Evolutionary conservation across 345 rosid genomes (phyloP), one percentile per base, ranked within the genome.

Genomic region (Mallotus nudiflorus): DNA sequence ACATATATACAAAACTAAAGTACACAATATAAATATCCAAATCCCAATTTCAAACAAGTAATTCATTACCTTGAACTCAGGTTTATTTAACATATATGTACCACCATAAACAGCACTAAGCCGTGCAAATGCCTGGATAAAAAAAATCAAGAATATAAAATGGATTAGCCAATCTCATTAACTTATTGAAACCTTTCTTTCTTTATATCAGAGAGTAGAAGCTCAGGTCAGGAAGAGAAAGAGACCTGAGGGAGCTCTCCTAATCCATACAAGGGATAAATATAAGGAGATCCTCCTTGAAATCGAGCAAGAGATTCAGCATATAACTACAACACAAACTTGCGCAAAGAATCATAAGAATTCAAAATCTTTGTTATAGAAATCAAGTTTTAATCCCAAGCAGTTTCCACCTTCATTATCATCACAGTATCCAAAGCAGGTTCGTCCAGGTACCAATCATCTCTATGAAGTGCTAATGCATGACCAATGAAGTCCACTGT

Each of bases 1-100:
- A n/a, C n/a, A n/a, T n/a, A n/a, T n/a, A n/a, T n/a, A n/a, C n/a
- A n/a, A n/a, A n/a, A n/a, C n/a, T n/a, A n/a, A n/a, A n/a, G n/a
- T n/a, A n/a, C n/a, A n/a, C n/a, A n/a, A n/a, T n/a, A n/a, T n/a
- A n/a, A n/a, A n/a, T n/a, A n/a, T n/a, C n/a, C n/a, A n/a, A n/a
- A n/a, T n/a, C n/a, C n/a, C n/a, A n/a, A n/a, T n/a, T n/a, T n/a
- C n/a, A n/a, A n/a, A n/a, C n/a, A n/a, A n/a, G n/a, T n/a, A n/a
- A n/a, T n/a, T n/a, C 66, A 52, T 66, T 78, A 88, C 98, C 91
- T 95, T 92, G 73, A 96, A 92, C 55, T 89, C 90, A 66, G 97
- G 96, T 77, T 92, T 95, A 85, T 85, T 92, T 25, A 95, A 97
- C 99, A 95, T 95, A 88, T 95, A 92, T 60, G 97, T 92, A 33